Evolutionary conservation across 140 eudicot species (phyloP), one percentile per base, ranked within the genome.

Genomic region (Flaveria floridana): DNA sequence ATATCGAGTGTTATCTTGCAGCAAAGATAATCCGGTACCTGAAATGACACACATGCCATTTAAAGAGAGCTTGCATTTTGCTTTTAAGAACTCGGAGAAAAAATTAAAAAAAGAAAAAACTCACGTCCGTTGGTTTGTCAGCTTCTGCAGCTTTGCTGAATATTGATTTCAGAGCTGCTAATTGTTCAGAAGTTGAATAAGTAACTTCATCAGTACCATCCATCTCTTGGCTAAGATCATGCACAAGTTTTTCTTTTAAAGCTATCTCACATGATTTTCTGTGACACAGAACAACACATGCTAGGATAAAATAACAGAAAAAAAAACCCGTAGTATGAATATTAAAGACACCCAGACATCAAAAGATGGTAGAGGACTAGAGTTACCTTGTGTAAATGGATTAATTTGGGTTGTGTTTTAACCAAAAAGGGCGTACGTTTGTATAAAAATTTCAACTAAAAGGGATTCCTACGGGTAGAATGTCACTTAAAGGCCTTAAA

Each of bases 1-100:
- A 94, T 94, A 42, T 94, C 99, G 13, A 94, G 91, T 20, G 96
- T 94, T 26, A 94, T 88, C 73, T 85, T 90, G 87, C 99, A 94
- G 79, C 99, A 90, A 42, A 94, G 82, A 82, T 86, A 81, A 65
- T 94, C 99, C 6, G 97, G 97, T 62, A 94, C 84, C 99, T 94
- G 91, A 67, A 80, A 82, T 66, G 55, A 75, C 78, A 57, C 8
- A 65, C 16, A 18, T 46, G 18, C 6, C 50, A 37, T 18, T 56
- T 30, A 66, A 71, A 2, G 59, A 79, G 65, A 48, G 50, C 19
- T 1, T 39, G n/a, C 14, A 23, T 28, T 66, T 53, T 30, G 56
- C 4, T 34, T 61, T 10, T 10, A 11, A 26, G 19, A 25, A 11
- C 19, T 8, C 65, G 14, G 1, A 2, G 4, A 53, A 53, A 14